Percentiles rank a stretch among this genome's conserved stretches.
phyloP scores from a whole-genome alignment of 2,329 filamentous ascomycete genomes.

The Aspergillus ruber region DNA sequence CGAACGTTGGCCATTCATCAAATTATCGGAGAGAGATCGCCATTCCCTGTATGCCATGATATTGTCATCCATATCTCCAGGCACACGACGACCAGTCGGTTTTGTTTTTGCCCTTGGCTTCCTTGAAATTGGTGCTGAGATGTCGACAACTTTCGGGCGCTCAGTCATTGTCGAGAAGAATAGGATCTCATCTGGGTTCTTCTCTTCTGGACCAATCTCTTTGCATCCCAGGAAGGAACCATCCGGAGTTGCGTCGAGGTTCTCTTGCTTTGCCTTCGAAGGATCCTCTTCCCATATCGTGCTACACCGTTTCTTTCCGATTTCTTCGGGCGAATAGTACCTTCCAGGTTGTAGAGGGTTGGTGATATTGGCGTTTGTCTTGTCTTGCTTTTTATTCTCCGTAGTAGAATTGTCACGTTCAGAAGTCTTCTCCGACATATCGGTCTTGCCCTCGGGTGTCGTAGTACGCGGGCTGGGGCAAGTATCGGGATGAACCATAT shows the following conservation, averaged over 20 bases:
- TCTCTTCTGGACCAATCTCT: constrained; percentile 28
- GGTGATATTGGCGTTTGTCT: constrained; percentile 6
- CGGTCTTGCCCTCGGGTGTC: constrained; percentile 23
- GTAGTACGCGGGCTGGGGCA: constrained; percentile 25
- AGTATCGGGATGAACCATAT: constrained; percentile 26
- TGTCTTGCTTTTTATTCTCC: constrained; percentile 5
- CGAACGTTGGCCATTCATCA: constrained; percentile 29
- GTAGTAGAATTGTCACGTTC: constrained; percentile 1
- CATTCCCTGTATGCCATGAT: constrained; percentile 20
- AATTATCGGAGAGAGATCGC: constrained; percentile 27
- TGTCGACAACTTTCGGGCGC: constrained; percentile 17
- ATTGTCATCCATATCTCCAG: constrained; percentile 13
- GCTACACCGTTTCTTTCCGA: constrained; percentile 31
- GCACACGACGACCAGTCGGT: constrained; percentile 3
- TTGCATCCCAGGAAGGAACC: constrained; percentile 38
- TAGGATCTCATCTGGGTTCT: constrained; percentile 33
- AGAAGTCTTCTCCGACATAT: constrained; percentile 7
- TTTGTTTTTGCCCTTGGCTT: constrained; percentile 15
- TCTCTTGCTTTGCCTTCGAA: constrained; percentile 16
- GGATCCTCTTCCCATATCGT: constrained; percentile 30
- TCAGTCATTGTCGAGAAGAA: constrained; percentile 25
- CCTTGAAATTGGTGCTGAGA: constrained; percentile 16
- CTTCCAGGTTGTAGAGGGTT: constrained; percentile 7
- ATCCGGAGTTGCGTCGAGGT: constrained; percentile 16
- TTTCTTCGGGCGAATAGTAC: constrained; percentile 35